These are phyloP conservation scores for Cystofilobasidium macerans DNA, from an alignment of 768 basidiomycete genomes.

Conservation along the genomic window DNA sequence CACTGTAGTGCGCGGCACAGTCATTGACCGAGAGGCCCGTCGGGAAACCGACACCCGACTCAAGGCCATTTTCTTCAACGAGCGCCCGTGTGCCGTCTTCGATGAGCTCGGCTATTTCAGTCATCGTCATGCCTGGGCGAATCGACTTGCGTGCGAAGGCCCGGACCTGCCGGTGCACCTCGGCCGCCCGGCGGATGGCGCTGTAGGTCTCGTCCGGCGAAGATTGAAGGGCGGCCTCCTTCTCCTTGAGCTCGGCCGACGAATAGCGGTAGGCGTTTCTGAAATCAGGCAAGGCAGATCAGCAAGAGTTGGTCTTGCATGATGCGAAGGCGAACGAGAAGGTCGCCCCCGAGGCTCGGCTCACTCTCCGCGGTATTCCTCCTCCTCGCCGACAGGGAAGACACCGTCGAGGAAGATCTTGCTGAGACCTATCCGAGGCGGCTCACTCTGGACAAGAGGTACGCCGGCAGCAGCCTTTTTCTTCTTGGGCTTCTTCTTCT, in stretches of 20 bases:
- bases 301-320: not conserved
- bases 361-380: slow-evolving; percentile 83
- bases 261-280: slow-evolving; percentile 82
- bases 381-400: slow-evolving; percentile 83
- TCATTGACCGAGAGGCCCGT: slow-evolving; percentile 89
- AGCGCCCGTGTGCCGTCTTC: slow-evolving; percentile 83
- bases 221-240: slow-evolving; percentile 45
- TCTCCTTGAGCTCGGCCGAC: slow-evolving; percentile 75
- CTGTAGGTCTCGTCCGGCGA: slow-evolving; percentile 46
- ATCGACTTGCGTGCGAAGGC: slow-evolving; percentile 69
- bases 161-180: slow-evolving; percentile 89
- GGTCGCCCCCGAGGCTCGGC: not conserved
- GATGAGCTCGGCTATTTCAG: slow-evolving; percentile 82
- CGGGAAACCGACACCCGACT: slow-evolving; percentile 86
- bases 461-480: slow-evolving; percentile 43
- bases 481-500: slow-evolving; percentile 43
- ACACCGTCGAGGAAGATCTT: slow-evolving; percentile 77
- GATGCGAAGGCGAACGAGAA: too few species aligned
- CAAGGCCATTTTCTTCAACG: slow-evolving; percentile 70
- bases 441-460: slow-evolving; percentile 61
- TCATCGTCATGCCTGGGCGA: slow-evolving; percentile 86
- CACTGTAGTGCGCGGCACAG: slow-evolving; percentile 83
- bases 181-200: slow-evolving; percentile 80
- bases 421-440: slow-evolving; percentile 76
- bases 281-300: slow-evolving; percentile 1